Base-by-base conservation (phyloP, 2,329 filamentous ascomycete genomes). In the Proliferodiscus dingleyae region DNA sequence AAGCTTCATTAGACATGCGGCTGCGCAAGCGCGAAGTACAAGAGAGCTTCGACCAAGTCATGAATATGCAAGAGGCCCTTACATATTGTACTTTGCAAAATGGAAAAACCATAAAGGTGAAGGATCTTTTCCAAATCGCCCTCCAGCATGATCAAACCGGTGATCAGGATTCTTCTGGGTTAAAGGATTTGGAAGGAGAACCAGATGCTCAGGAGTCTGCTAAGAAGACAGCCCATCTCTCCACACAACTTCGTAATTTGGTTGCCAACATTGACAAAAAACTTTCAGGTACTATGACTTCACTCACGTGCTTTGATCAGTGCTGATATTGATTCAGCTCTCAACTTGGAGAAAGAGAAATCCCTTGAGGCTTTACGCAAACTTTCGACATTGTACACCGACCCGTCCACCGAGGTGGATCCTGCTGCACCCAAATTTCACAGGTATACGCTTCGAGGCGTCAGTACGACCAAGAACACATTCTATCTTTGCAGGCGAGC, bases 391-490 rank as follows among this genome's bases (percentile, higher is more conserved):
- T 63, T 69, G 9, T 65, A 72, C 41, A 66, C 61, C 4, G 49
- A 57, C 24, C 58, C 53, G 9, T 54, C 57, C 13, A 22, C 34
- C 4, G 34, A 37, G 11, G 43, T 41, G 24, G 53, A 60, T 30
- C 49, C 55, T 7, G 44, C 49, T 6, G 43, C 56, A n/a, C 55
- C 51, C 3, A 49, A 42, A 38, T 50, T 59, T 18, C 59, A 60
- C 29, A 70, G 66, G 45, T 78, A 74, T 46, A 62, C 68, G 1
- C 67, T 80, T 3, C 72, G 75, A 28, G 77, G 77, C 21, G 68
- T 80, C 18, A 72, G 69, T 11, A 71, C 71, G 10, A 66, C 66
- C 0, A 62, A 64, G 10, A 69, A 73, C 40, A 61, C 75, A 1
- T 66, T 73, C 8, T 80, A 77, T 51, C 63, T 80, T 26, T 77